phyloP scores from a whole-genome alignment of 2,329 filamentous ascomycete genomes.

The Pseudocercospora crystallina region DNA sequence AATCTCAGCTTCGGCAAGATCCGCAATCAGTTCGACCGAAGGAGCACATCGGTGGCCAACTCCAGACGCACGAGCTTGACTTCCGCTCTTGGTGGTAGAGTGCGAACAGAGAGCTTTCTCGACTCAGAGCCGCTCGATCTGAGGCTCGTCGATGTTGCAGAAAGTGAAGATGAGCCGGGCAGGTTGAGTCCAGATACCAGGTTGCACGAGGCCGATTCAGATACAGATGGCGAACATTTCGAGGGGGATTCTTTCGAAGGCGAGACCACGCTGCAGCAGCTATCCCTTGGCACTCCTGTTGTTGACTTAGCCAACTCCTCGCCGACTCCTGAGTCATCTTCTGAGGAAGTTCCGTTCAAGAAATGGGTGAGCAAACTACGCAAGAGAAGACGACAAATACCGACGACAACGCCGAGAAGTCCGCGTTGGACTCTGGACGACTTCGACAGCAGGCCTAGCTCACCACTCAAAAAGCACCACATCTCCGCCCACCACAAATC shows the following conservation, averaged over 20 bases:
- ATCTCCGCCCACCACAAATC: conserved; percentile 39
- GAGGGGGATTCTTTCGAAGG: neutral
- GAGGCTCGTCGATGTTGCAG: conserved; percentile 16
- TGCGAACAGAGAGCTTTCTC: conserved; percentile 7
- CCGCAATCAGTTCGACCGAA: conserved; percentile 6
- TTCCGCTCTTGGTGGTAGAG: conserved; percentile 12
- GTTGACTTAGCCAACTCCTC: neutral
- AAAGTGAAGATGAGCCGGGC: conserved; percentile 9
- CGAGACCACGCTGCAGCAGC: conserved; percentile 2
- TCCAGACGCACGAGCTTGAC: conserved; percentile 17
- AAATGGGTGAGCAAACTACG: conserved; percentile 73
- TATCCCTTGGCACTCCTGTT: no score
- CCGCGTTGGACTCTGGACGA: conserved; percentile 40
- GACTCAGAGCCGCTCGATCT: neutral
- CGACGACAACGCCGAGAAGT: conserved; percentile 37
- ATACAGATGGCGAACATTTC: conserved; percentile 1
- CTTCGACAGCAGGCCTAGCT: conserved; percentile 25
- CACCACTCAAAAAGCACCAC: conserved; percentile 12
- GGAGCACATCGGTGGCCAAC: conserved; percentile 11
- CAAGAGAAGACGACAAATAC: conserved; percentile 52
- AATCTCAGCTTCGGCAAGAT: conserved; percentile 14
- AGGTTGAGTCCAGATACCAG: conserved; percentile 1
- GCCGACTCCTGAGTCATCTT: conserved; percentile 1
- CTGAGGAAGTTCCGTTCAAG: conserved; percentile 57
- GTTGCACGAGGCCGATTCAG: conserved; percentile 8